Evolutionary conservation across 75 land plant genomes (phyloP).

Genomic region (Cupressus sempervirens): DNA sequence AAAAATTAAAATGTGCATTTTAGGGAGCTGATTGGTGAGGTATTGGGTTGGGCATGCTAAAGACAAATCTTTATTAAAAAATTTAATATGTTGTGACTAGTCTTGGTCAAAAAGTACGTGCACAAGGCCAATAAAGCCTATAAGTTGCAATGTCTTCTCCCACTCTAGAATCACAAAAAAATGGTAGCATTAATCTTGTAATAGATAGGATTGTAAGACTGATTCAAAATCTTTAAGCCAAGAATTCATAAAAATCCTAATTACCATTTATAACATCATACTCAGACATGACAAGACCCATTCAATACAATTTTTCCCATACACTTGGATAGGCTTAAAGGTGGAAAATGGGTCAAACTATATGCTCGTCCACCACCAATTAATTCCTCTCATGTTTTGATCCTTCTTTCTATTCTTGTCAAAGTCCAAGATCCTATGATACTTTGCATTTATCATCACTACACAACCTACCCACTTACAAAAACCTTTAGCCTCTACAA

Average conservation of each 20-base stretch:
- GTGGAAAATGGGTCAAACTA: no score
- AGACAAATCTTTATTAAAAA: background rate
- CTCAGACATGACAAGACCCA: background rate
- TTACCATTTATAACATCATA: background rate
- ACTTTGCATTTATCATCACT: no score
- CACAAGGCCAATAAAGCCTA: constrained; percentile 76
- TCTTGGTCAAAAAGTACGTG: constrained; percentile 45
- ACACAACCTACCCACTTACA: no score
- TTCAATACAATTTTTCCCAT: no score
- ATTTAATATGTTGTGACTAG: background rate
- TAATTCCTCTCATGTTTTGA: no score
- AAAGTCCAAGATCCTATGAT: no score
- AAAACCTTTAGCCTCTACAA: no score
- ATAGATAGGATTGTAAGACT: background rate
- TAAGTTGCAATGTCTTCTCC: constrained; percentile 85
- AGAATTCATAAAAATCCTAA: background rate
- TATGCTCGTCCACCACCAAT: no score
- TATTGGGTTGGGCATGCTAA: background rate
- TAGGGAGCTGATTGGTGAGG: background rate
- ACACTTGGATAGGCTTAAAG: no score
- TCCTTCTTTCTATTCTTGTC: no score
- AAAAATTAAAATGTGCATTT: background rate
- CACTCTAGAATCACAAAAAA: constrained; percentile 61
- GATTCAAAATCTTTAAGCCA: background rate
- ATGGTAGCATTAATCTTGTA: background rate